Conservation (phyloP, 2,329 filamentous ascomycete species). For the Chaetomium strumarium region DNA sequence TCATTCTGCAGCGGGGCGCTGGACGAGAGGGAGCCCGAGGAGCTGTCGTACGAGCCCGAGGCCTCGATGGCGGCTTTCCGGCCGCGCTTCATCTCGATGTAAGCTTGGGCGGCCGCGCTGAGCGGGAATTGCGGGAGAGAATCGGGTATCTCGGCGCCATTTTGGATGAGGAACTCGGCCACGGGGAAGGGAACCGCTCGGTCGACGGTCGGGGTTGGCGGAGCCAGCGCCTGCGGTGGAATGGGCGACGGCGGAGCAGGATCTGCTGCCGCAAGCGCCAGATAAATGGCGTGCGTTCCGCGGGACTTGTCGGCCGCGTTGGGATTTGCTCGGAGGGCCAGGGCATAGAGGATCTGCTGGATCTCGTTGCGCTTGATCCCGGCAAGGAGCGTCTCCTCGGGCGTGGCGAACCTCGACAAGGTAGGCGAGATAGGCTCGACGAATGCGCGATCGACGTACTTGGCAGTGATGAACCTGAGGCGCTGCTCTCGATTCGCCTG, state of each 20-base stretch:
- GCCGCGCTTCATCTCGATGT: slow-evolving; percentile 71
- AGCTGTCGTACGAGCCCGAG: slow-evolving; percentile 44
- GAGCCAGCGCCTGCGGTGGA: slow-evolving; percentile 35
- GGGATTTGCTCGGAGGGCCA: slow-evolving; percentile 80
- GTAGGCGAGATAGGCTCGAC: slow-evolving; percentile 73
- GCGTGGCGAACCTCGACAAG: slow-evolving; percentile 66
- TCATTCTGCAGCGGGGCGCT: slow-evolving; percentile 2
- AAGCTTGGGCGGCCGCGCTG: slow-evolving; percentile 71
- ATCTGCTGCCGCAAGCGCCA: slow-evolving; percentile 88
- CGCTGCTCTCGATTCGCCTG: slow-evolving; percentile 83
- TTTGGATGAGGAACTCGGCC: slow-evolving; percentile 86
- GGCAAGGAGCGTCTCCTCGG: slow-evolving; percentile 84
- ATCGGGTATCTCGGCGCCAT: slow-evolving; percentile 80
- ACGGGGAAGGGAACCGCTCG: slow-evolving; percentile 71
- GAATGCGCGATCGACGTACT: slow-evolving; percentile 81
- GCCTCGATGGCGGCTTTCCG: slow-evolving; percentile 37
- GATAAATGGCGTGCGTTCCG: slow-evolving; percentile 80
- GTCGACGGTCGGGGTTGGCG: slow-evolving; percentile 38
- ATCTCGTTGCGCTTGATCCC: slow-evolving; percentile 97
- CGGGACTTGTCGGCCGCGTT: slow-evolving; percentile 82
- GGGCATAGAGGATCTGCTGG: slow-evolving; percentile 82
- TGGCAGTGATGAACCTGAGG: slow-evolving; percentile 89
- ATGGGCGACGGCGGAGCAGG: slow-evolving; percentile 66
- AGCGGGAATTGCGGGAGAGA: slow-evolving; percentile 76
- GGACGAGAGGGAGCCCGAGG: not conserved